Evolutionary conservation across 1,284 basidiomycete genomes (phyloP).

Genomic region (Fistulinella cinereoalba): DNA sequence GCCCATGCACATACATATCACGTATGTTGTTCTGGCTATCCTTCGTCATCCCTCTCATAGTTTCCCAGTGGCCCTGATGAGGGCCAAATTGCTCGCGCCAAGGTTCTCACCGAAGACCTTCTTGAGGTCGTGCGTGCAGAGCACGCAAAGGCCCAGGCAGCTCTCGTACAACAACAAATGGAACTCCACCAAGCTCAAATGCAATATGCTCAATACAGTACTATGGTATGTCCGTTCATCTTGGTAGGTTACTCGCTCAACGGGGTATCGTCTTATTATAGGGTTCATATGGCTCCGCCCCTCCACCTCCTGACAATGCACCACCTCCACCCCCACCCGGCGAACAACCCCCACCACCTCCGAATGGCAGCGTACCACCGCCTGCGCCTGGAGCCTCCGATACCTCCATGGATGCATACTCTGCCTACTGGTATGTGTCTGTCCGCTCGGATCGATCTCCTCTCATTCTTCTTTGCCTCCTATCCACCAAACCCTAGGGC

Average conservation of each 20-base stretch:
- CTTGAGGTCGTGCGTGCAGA: conserved; percentile 83
- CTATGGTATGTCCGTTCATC: conserved; percentile 50
- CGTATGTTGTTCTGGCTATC: conserved; percentile 48
- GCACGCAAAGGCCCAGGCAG: conserved; percentile 73
- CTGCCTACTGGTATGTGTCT: conserved; percentile 62
- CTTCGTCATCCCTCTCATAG: conserved; percentile 3
- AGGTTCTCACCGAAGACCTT: conserved; percentile 86
- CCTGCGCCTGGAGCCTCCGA: conserved; percentile 36
- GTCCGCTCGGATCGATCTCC: neutral
- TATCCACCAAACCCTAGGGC: conserved; percentile 49
- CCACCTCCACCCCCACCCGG: conserved; percentile 62
- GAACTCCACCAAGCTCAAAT: conserved; percentile 78
- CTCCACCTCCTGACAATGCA: conserved; percentile 54
- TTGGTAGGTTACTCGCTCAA: neutral
- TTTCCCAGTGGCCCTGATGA: conserved; percentile 79
- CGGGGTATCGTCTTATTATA: conserved; percentile 1
- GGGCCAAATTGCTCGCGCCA: conserved; percentile 81
- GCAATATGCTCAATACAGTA: conserved; percentile 71
- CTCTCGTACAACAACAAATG: conserved; percentile 71
- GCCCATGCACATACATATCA: conserved; percentile 93
- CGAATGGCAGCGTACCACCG: conserved; percentile 45
- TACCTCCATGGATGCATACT: conserved; percentile 61
- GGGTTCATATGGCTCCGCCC: conserved; percentile 53
- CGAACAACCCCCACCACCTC: conserved; percentile 59
- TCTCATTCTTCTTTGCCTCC: neutral